These are phyloP conservation scores for Inga leiocalycina DNA, from an alignment of 306 rosid species.

Conservation along the genomic window DNA sequence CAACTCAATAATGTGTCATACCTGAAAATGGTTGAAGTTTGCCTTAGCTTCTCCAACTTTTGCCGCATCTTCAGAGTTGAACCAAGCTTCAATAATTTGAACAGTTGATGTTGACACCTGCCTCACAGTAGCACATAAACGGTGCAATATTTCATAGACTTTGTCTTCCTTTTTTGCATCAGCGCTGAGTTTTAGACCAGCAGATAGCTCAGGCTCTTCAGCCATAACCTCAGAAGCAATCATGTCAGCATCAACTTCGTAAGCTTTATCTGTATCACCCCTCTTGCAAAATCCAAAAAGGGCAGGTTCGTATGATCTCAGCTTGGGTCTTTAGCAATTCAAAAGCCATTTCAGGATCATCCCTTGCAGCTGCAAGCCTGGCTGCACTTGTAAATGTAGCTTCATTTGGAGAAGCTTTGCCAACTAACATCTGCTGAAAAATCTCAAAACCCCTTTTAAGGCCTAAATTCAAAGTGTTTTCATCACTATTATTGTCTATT, in stretches of 20 bases:
- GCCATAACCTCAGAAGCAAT: slow-evolving; percentile 52
- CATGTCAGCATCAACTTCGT: slow-evolving; percentile 78
- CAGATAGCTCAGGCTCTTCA: slow-evolving; percentile 78
- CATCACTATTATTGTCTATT: slow-evolving; percentile 24
- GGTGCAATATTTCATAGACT: slow-evolving; percentile 80
- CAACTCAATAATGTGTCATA: slow-evolving; percentile 35
- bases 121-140: slow-evolving; percentile 66
- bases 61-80: slow-evolving; percentile 54
- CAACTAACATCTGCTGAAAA: slow-evolving; percentile 66
- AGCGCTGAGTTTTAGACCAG: slow-evolving; percentile 64
- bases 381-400: slow-evolving; percentile 85
- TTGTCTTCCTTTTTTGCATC: slow-evolving; percentile 48
- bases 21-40: slow-evolving; percentile 72
- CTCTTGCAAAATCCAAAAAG: slow-evolving; percentile 77
- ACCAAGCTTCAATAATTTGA: slow-evolving; percentile 70
- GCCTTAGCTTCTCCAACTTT: slow-evolving; percentile 61
- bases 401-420: slow-evolving; percentile 66
- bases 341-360: slow-evolving; percentile 87
- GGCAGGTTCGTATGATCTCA: slow-evolving; percentile 89
- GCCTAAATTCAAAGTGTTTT: slow-evolving; percentile 19
- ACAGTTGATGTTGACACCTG: slow-evolving; percentile 76
- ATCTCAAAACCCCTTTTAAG: slow-evolving; percentile 78
- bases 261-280: slow-evolving; percentile 73
- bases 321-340: slow-evolving; percentile 68
- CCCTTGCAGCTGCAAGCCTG: slow-evolving; percentile 71